Base-by-base conservation (phyloP, 495 filamentous ascomycete species). In the Gamarada debralockiae region DNA sequence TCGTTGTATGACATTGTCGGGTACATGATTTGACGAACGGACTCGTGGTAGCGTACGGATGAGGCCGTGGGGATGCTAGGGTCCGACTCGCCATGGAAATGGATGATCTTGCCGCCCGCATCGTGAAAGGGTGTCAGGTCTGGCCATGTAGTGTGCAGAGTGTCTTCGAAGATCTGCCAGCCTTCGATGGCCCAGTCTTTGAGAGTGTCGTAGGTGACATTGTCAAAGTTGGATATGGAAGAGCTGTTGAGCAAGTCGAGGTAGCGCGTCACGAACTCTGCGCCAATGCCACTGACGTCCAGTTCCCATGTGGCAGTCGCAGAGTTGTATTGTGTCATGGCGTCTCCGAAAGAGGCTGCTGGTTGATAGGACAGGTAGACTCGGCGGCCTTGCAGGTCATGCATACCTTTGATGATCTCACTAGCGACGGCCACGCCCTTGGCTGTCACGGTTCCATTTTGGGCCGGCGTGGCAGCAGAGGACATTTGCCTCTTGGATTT, bases 1-100 rank as follows among this genome's bases (percentile, higher is more conserved):
- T 67, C 63, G 27, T 68, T 68, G 53, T 61, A 71, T 5, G 58
- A 55, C 3, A 73, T 48, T n/a, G 58, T 49, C 0, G 71, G 71
- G 54, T 75, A 80, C 78, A 80, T 82, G 39, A 69, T 61, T 9
- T 52, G 60, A 13, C 75, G 67, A 8, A 82, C 78, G 6, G 75
- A 66, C 23, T 81, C 73, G 50, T 68, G 67, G 52, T 75, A 79
- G 18, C 67, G 69, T 4, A 76, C 65, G 0, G 73, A 77, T 0
- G 70, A 73, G 12, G 47, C 72, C 0, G 73, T 62, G 1, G 76
- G 73, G 31, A 80, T 73, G 20, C 59, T 60, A 37, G 57, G 53
- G 54, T 79, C 77, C 2, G 71, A 62, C 56, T 78, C 75, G 31
- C 77, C 76, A 50, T 81, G 76, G 51, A 67, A 69, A 50, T 72